Conservation (phyloP, 495 filamentous ascomycete genomes). For the Achaetomiella virescens region DNA sequence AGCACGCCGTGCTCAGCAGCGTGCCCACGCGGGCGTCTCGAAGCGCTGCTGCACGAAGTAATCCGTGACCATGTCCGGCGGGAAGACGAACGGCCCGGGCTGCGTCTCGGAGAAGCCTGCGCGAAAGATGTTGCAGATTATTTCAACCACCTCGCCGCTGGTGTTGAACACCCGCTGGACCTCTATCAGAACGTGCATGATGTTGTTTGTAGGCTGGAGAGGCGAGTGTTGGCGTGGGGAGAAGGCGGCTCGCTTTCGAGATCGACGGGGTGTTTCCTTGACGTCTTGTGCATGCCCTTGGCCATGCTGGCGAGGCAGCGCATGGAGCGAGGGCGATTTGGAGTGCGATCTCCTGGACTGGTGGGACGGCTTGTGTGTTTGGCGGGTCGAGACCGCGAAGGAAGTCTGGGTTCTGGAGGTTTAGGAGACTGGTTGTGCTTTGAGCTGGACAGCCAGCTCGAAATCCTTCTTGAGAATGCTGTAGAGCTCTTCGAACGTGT, state of each 20-base stretch:
- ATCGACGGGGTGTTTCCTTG: constrained; percentile 63
- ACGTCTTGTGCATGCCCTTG: constrained; percentile 70
- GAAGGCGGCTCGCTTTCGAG: constrained; percentile 40
- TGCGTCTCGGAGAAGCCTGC: constrained; percentile 73
- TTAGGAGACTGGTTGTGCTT: constrained; percentile 27
- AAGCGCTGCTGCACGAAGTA: constrained; percentile 60
- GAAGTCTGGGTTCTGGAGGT: constrained; percentile 31
- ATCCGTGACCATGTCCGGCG: constrained; percentile 60
- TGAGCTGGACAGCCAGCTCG: constrained; percentile 35
- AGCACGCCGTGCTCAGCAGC: constrained; percentile 71
- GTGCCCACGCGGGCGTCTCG: constrained; percentile 62
- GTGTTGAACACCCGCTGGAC: constrained; percentile 50
- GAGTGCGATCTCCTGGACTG: constrained; percentile 38
- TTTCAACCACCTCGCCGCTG: constrained; percentile 66
- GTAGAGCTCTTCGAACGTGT: constrained; percentile 59
- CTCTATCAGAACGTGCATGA: constrained; percentile 50
- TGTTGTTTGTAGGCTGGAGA: constrained; percentile 31
- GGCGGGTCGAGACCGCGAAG: constrained; percentile 23
- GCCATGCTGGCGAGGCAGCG: constrained; percentile 72
- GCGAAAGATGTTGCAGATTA: constrained; percentile 66
- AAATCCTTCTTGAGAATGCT: constrained; percentile 58
- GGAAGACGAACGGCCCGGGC: constrained; percentile 72
- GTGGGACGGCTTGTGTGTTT: constrained; percentile 18
- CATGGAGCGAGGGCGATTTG: constrained; percentile 59
- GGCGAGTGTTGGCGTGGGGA: background rate